Conservation (phyloP, 75 land plant species). For the Pinus tabuliformis region DNA sequence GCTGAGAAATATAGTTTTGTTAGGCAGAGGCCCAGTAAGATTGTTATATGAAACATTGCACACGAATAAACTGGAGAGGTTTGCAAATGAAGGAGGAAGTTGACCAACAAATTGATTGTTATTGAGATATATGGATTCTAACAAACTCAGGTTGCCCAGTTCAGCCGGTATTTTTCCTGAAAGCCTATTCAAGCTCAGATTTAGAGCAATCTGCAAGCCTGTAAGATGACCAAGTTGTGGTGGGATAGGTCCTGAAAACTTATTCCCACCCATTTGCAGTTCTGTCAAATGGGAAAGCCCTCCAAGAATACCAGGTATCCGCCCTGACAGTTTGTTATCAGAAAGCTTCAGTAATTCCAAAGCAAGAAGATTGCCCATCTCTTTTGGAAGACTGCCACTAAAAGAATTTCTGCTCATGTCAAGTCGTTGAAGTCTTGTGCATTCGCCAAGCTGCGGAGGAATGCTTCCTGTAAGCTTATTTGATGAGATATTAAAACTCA, state of each 20-base stretch:
- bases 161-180: constrained; percentile 58
- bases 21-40: constrained; percentile 68
- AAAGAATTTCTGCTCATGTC: constrained; percentile 62
- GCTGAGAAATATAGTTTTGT: constrained; percentile 34
- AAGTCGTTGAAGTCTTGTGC: constrained; percentile 54
- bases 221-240: constrained; percentile 49
- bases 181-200: constrained; percentile 65
- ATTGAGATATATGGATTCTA: constrained; percentile 54
- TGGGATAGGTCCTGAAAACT: constrained; percentile 62
- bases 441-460: constrained; percentile 45
- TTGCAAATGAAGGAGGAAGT: constrained; percentile 54
- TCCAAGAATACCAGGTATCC: constrained; percentile 59
- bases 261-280: constrained; percentile 75
- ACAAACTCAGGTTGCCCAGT: constrained; percentile 55
- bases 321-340: constrained; percentile 64
- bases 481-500: constrained; percentile 55
- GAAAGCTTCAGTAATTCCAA: constrained; percentile 62
- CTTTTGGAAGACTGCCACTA: constrained; percentile 39
- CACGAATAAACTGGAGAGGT: constrained; percentile 52
- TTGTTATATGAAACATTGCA: constrained; percentile 74
- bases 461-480: constrained; percentile 58
- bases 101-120: constrained; percentile 60
- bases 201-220: constrained; percentile 66
- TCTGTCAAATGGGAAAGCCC: constrained; percentile 63
- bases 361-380: constrained; percentile 55